Evolutionary conservation across 2,329 filamentous ascomycete genomes (phyloP), one percentile per base, ranked within the genome.

Genomic region (Fusarium camptoceras): DNA sequence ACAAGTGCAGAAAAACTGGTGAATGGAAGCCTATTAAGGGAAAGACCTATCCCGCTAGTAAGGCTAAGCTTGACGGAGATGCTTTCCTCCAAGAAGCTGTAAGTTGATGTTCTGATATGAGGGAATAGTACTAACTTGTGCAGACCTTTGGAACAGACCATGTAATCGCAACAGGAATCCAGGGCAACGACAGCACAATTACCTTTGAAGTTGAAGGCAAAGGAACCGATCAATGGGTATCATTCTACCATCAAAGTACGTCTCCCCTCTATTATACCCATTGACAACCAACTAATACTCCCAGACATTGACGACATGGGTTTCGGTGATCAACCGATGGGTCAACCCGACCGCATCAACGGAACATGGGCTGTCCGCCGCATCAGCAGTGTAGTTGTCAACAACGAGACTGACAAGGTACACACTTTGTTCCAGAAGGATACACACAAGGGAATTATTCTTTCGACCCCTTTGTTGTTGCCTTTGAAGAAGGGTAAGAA

Each of bases 381-480:
- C 12, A 86, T 90, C 59, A 85, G 84, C 71, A 88, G 87, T 49
- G 87, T 90, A 3, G 79, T 89, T 0, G 85, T 90, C 4, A 90
- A 88, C 64, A 84, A 82, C 5, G 80, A 80, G 9, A 72, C 71
- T 4, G 64, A 75, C 5, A 75, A 82, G 34, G 79, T 87, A 6
- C 83, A 89, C 60, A 81, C 77, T 0, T 75, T 88, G 9, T 86
- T 83, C 66, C 85, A 87, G 73, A 80, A 86, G 46, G 85, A 89
- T 59, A 82, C 78, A 0, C 80, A 85, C 48, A 90, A 90, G 77
- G 86, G 88, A 0, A 84, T 90, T 15, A 83, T 90, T 24, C 69
- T 90, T 4, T 88, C 86, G 8, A 85, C 88, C 1, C 86, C 88
- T 7, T 77, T 90, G 30, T 78, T 85, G 59, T 66, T 90, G 58